Evolutionary conservation across 2,329 filamentous ascomycete species (phyloP).

Genomic region (Septoria petroselini): DNA sequence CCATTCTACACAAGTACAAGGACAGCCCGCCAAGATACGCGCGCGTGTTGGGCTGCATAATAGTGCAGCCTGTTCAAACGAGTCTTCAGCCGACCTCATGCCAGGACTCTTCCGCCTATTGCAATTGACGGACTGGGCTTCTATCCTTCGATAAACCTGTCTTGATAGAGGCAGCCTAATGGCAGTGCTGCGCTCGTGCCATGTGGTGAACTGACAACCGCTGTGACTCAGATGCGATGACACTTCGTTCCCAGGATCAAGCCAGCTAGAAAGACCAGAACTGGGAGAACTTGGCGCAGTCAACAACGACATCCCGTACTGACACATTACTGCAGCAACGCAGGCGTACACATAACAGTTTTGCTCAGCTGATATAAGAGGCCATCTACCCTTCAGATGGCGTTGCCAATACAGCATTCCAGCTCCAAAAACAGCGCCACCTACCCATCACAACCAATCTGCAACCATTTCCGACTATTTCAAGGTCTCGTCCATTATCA

Average conservation of each 20-base stretch:
- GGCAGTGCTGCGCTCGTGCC: conserved; percentile 4
- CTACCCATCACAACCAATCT: conserved; percentile 5
- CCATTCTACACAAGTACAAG: no score
- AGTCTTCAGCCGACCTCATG: no score
- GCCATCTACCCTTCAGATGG: neutral
- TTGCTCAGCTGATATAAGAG: neutral
- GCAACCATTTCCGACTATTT: conserved; percentile 1
- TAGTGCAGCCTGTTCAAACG: no score
- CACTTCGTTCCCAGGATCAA: conserved; percentile 3
- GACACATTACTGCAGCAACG: conserved; percentile 10
- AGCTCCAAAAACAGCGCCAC: conserved; percentile 1
- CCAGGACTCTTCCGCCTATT: no score
- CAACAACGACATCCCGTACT: conserved; percentile 8
- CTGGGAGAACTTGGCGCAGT: conserved; percentile 5
- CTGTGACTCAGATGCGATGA: neutral
- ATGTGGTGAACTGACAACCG: conserved; percentile 1
- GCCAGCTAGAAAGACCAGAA: neutral
- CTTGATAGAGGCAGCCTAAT: conserved; percentile 3
- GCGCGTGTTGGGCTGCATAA: no score
- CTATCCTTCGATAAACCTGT: neutral
- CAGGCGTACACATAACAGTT: conserved; percentile 5
- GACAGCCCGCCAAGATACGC: no score
- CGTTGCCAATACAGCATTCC: neutral
- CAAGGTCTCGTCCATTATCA: conserved; percentile 8
- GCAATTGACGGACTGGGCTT: no score